phyloP scores from a whole-genome alignment of 345 rosid genomes.

The Eucalyptus pumila region DNA sequence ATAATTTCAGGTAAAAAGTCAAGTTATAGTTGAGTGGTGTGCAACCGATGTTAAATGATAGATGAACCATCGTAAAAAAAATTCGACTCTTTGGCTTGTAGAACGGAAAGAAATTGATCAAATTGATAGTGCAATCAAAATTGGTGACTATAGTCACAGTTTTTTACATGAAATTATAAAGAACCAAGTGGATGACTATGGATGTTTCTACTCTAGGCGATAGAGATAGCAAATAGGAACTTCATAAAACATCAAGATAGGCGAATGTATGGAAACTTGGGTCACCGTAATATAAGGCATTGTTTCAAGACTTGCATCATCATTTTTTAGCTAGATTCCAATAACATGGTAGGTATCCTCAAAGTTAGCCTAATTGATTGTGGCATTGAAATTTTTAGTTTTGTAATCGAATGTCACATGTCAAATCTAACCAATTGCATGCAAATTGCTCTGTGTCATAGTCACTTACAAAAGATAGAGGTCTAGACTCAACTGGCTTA shows the following conservation, averaged over 20 bases:
- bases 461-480: too few species aligned
- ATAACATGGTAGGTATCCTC: not conserved
- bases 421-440: too few species aligned
- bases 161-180: not conserved
- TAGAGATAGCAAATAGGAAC: not conserved
- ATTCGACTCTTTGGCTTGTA: not conserved
- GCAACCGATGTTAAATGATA: not conserved
- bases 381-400: too few species aligned
- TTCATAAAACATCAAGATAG: not conserved
- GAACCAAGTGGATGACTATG: not conserved
- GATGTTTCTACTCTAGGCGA: not conserved
- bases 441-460: too few species aligned
- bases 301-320: not conserved
- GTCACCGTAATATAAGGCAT: not conserved
- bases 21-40: fast-evolving
- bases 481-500: too few species aligned
- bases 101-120: not conserved
- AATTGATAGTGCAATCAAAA: not conserved
- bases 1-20: not conserved
- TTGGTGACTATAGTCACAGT: not conserved
- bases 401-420: too few species aligned
- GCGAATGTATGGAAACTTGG: not conserved
- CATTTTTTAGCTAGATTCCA: not conserved
- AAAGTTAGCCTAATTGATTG: too few species aligned
- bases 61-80: fast-evolving